Conservation (phyloP, 345 rosid genomes). For the Euphorbia pulcherrima region DNA sequence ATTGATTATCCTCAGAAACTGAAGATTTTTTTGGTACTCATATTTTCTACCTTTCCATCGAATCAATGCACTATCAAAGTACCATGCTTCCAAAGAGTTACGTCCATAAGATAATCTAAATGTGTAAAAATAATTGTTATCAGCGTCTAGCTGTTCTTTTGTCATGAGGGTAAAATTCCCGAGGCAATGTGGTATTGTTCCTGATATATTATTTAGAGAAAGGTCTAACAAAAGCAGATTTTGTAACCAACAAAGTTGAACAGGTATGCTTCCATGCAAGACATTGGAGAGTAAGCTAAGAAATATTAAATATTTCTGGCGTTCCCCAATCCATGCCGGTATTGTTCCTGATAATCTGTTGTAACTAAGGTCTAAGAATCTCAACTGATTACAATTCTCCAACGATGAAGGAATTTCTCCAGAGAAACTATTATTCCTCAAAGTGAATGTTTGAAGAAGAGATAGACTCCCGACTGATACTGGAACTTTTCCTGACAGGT, state of each 20-base stretch:
- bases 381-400: conserved; percentile 8
- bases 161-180: conserved; percentile 15
- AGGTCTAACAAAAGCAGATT: conserved; percentile 14
- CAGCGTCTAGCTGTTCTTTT: too few relatives aligned
- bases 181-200: conserved; percentile 15
- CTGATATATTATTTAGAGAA: conserved; percentile 17
- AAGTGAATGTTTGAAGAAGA: conserved; percentile 15
- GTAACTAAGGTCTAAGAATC: conserved; percentile 19
- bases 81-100: background rate
- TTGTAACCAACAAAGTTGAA: conserved; percentile 11
- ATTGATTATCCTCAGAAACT: conserved; percentile 11
- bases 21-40: conserved; percentile 4
- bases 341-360: conserved; percentile 23
- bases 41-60: conserved; percentile 17
- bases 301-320: conserved; percentile 9
- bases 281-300: conserved; percentile 20
- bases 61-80: background rate
- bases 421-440: conserved; percentile 18
- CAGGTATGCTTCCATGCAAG: conserved; percentile 17
- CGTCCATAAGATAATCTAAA: background rate
- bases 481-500: conserved; percentile 23
- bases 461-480: conserved; percentile 7
- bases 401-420: conserved; percentile 20
- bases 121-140: background rate
- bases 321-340: conserved; percentile 25